These are phyloP conservation scores for Priceomyces haplophilus DNA, from an alignment of 805 yeast genomes.

Conservation along the genomic window DNA sequence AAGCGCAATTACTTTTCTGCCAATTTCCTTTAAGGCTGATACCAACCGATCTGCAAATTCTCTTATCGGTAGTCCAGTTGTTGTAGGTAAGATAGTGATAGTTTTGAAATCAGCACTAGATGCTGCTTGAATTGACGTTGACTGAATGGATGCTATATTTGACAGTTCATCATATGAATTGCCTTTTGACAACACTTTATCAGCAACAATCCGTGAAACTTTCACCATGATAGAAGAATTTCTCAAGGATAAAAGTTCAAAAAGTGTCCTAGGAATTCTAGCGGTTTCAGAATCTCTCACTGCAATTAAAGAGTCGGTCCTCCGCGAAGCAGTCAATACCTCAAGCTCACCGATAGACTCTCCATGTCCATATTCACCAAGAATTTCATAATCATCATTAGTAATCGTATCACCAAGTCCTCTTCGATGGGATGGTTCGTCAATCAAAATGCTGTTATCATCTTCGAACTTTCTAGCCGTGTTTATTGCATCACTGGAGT, in stretches of 20 bases:
- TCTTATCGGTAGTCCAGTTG: conserved; percentile 76
- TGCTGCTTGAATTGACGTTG: conserved; percentile 23
- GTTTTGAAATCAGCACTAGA: conserved; percentile 64
- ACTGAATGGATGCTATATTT: conserved; percentile 24
- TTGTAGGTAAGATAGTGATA: conserved; percentile 77
- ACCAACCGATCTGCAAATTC: conserved; percentile 78
- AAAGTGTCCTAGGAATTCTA: conserved; percentile 83
- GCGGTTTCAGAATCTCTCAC: conserved; percentile 93
- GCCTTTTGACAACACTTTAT: conserved; percentile 31
- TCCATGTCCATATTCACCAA: conserved; percentile 89
- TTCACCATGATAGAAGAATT: conserved; percentile 90
- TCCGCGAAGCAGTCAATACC: conserved; percentile 75
- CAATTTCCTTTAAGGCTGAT: conserved; percentile 68
- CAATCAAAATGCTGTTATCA: conserved; percentile 16
- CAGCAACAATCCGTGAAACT: conserved; percentile 83
- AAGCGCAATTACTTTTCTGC: conserved; percentile 70
- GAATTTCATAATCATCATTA: conserved; percentile 30
- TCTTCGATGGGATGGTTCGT: conserved; percentile 12
- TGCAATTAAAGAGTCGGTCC: conserved; percentile 72
- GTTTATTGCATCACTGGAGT: conserved; percentile 16
- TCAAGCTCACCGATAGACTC: conserved; percentile 94
- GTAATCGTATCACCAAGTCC: conserved; percentile 3
- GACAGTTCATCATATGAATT: conserved; percentile 8
- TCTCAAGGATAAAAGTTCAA: conserved; percentile 77
- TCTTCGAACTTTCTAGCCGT: conserved; percentile 8